phyloP scores from a whole-genome alignment of 139 green algal species.

The Chlorella sorokiniana region DNA sequence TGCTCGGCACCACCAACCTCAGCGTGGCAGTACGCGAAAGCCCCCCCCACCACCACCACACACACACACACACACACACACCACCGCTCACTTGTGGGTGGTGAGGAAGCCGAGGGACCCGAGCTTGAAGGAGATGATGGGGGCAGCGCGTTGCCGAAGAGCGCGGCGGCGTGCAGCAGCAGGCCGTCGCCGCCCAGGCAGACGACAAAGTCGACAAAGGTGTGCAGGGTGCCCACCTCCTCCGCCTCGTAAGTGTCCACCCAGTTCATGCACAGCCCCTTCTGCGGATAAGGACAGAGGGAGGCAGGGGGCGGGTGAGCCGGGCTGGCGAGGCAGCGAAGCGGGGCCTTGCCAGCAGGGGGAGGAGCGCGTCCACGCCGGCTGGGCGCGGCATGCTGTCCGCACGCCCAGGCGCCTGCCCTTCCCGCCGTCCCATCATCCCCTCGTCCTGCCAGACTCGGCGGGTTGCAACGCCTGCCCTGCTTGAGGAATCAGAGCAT shows the following conservation, averaged over 20 bases:
- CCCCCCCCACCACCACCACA: background rate
- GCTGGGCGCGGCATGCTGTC: too few species aligned
- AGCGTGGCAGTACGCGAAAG: background rate
- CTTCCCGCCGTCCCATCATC: too few species aligned
- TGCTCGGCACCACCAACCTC: background rate
- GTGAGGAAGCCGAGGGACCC: conserved; percentile 98
- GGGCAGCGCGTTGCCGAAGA: conserved; percentile 80
- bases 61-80: background rate
- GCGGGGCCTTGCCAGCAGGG: background rate
- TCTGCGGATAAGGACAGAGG: background rate
- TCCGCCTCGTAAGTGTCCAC: conserved; percentile 60
- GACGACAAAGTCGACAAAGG: conserved; percentile 93
- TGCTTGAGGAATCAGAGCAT: background rate
- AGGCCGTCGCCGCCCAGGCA: conserved; percentile 97
- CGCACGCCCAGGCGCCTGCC: too few species aligned
- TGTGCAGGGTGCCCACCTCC: conserved; percentile 57
- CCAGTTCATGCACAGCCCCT: conserved; percentile 16
- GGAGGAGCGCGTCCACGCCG: too few species aligned
- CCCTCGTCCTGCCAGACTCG: too few species aligned
- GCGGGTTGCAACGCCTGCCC: too few species aligned
- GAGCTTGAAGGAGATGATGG: conserved; percentile 85
- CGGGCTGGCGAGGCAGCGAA: background rate
- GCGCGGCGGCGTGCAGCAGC: conserved; percentile 88
- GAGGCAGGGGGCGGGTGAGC: background rate
- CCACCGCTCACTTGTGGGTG: conserved; percentile 73